These are phyloP conservation scores for Volvox carteri DNA, from an alignment of 163 green algal genomes.

Conservation along the genomic window DNA sequence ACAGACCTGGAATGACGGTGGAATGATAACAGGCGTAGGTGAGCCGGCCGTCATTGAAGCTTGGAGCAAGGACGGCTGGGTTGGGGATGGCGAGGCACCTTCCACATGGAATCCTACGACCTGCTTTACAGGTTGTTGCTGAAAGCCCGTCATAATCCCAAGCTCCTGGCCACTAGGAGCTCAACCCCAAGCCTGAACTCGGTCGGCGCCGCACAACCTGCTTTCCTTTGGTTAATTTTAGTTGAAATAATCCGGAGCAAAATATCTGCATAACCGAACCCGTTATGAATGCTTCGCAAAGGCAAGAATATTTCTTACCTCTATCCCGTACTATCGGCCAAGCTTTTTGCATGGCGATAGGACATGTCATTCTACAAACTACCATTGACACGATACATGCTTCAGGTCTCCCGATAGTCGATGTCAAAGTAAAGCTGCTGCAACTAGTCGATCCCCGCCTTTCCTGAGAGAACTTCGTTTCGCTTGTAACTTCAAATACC, in stretches of 20 bases:
- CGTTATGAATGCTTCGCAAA: not conserved
- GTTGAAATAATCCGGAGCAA: not conserved
- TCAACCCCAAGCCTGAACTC: conserved; percentile 7
- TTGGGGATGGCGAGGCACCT: conserved; percentile 74
- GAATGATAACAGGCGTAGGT: conserved; percentile 89
- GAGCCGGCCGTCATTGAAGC: conserved; percentile 63
- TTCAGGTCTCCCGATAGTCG: not conserved
- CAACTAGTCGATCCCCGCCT: not conserved
- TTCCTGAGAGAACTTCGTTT: conserved; percentile 2
- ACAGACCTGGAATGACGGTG: conserved; percentile 83
- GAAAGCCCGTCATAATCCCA: conserved; percentile 38
- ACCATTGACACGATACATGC: not conserved
- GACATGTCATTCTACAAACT: not conserved
- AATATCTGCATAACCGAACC: not conserved
- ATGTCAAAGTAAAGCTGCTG: not conserved
- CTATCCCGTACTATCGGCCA: not conserved
- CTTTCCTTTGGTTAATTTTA: not conserved
- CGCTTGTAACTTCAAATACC: not conserved
- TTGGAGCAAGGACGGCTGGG: conserved; percentile 55
- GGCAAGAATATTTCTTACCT: not conserved
- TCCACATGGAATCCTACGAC: conserved; percentile 92
- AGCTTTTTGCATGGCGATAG: not conserved
- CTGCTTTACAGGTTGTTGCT: conserved; percentile 62
- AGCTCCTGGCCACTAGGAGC: conserved; percentile 7
- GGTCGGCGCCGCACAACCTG: conserved; percentile 12